A percentile compares a stretch with the other conserved stretches of the same genome.
Evolutionary conservation across 140 eudicot genomes (phyloP).

Genomic region (Erigeron philadelphicus): DNA sequence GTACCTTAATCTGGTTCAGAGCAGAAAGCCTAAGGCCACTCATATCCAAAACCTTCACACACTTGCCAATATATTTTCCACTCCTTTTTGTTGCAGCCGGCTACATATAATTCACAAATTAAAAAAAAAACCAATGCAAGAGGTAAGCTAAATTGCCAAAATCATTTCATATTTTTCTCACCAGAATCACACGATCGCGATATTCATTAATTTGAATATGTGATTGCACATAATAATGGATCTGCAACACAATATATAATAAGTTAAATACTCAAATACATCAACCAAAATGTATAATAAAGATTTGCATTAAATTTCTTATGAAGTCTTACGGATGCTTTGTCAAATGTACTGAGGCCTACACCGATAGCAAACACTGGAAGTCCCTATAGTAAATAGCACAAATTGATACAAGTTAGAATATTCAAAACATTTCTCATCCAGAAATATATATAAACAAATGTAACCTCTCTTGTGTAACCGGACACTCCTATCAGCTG

Average conservation of each 20-base stretch:
- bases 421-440: not conserved
- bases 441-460: not conserved
- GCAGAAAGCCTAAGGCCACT: conserved; percentile 78
- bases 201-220: conserved; percentile 81
- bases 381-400: conserved; percentile 45
- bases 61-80: conserved; percentile 59
- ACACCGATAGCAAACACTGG: conserved; percentile 75
- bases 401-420: not conserved
- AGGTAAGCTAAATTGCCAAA: not conserved
- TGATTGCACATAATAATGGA: conserved; percentile 72
- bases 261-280: not conserved
- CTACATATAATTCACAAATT: conserved; percentile 31
- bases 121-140: not conserved
- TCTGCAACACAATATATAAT: conserved; percentile 32
- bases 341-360: conserved; percentile 62
- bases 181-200: conserved; percentile 70
- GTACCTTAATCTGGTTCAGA: conserved; percentile 69
- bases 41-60: conserved; percentile 78
- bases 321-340: conserved; percentile 61
- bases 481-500: conserved; percentile 79
- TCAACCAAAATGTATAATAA: not conserved
- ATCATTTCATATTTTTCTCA: conserved; percentile 29
- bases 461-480: conserved; percentile 64
- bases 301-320: not conserved
- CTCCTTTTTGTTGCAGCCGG: conserved; percentile 60